A percentile compares a stretch with the other conserved stretches of the same genome.
Conservation (phyloP, 768 basidiomycete species). For the Ramaria rubella region DNA sequence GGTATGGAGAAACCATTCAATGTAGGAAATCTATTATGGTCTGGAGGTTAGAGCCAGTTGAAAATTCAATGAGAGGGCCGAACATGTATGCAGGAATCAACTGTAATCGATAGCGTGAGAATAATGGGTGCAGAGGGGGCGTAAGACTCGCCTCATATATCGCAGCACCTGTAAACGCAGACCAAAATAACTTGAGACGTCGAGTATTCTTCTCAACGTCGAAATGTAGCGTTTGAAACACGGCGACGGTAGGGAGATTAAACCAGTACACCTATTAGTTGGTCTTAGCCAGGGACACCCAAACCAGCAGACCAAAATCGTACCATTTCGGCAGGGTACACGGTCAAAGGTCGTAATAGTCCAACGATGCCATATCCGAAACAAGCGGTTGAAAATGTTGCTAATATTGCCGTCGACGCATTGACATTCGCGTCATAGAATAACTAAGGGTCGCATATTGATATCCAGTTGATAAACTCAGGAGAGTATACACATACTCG, state of each 20-base stretch:
- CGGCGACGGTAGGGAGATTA: conserved; percentile 50
- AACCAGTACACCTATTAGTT: conserved; percentile 41
- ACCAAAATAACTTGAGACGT: conserved; percentile 21
- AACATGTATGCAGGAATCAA: conserved; percentile 20
- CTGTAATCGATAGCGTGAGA: not conserved
- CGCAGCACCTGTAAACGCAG: conserved; percentile 14
- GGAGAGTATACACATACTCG: conserved; percentile 29
- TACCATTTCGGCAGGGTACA: conserved; percentile 56
- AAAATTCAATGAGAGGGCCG: not conserved
- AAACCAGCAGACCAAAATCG: not conserved
- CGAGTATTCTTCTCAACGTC: conserved; percentile 8
- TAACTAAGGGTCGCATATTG: conserved; percentile 30
- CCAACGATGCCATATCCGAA: conserved; percentile 54
- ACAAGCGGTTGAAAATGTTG: conserved; percentile 30
- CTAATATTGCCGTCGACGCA: conserved; percentile 50
- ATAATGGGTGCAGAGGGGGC: not conserved
- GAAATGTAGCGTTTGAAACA: conserved; percentile 39
- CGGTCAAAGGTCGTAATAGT: conserved; percentile 48
- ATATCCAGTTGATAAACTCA: not conserved
- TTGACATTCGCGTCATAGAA: conserved; percentile 53
- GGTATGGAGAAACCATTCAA: conserved; percentile 21
- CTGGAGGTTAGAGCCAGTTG: not conserved
- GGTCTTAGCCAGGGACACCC: not conserved
- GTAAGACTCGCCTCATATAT: conserved; percentile 12
- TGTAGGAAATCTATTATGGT: conserved; percentile 16